Conservation (phyloP, 768 basidiomycete species). For the Auriscalpium orientale region DNA sequence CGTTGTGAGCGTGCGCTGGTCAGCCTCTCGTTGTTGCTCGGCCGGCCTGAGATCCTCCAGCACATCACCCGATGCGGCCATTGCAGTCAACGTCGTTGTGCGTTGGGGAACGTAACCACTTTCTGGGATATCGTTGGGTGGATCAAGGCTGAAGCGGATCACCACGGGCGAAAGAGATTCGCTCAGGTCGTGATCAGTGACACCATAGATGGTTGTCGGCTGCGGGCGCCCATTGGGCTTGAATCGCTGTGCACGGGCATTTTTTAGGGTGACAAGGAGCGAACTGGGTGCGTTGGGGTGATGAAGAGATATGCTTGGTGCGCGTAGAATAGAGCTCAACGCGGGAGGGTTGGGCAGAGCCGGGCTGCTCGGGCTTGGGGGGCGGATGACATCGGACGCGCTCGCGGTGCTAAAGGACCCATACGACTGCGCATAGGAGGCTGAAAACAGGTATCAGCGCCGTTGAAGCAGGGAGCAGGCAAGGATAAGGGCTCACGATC, state of each 20-base stretch:
- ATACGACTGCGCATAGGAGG: no score
- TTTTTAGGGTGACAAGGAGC: conserved; percentile 17
- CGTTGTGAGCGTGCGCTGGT: not conserved
- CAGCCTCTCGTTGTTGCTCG: not conserved
- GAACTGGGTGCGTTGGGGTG: conserved; percentile 1
- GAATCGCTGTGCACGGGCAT: conserved; percentile 13
- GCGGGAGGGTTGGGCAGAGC: no score
- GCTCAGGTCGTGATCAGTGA: conserved; percentile 43
- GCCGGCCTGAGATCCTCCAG: not conserved
- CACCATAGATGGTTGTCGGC: conserved; percentile 55
- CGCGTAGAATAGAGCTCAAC: no score
- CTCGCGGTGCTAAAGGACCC: no score
- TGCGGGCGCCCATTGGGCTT: conserved; percentile 21
- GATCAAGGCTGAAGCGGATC: conserved; percentile 52
- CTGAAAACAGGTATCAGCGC: no score
- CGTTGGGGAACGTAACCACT: conserved; percentile 10
- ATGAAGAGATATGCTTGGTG: no score
- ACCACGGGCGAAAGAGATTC: conserved; percentile 49
- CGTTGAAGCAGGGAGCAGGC: no score
- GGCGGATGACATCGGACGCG: no score
- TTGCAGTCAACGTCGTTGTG: not conserved
- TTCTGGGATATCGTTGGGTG: conserved; percentile 28
- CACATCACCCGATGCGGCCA: not conserved
- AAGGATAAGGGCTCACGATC: no score
- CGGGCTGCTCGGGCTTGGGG: no score